phyloP scores from a whole-genome alignment of 2,329 filamentous ascomycete genomes.

The Diaporthe sp. region DNA sequence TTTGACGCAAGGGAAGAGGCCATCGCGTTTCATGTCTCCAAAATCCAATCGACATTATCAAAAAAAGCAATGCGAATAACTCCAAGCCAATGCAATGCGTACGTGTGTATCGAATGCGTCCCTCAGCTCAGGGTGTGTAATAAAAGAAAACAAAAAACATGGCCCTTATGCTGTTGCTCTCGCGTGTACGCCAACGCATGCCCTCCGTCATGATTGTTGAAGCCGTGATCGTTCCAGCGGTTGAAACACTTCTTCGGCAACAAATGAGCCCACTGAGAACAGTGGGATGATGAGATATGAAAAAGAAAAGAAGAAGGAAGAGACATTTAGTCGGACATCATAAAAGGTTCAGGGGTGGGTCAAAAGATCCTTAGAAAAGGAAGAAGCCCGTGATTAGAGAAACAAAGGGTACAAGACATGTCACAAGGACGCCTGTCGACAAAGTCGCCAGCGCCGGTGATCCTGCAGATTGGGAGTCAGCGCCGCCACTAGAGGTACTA shows the following conservation, averaged over 20 bases:
- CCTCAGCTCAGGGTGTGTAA: neutral
- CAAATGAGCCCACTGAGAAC: neutral
- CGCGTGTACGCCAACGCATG: slow-evolving; percentile 18
- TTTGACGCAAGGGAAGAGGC: neutral
- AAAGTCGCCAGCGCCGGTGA: slow-evolving; percentile 28
- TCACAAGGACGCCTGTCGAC: slow-evolving; percentile 25
- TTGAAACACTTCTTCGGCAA: neutral
- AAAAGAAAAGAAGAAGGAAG: neutral
- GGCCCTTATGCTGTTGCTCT: neutral
- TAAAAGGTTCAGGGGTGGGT: neutral
- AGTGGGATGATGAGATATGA: slow-evolving; percentile 9
- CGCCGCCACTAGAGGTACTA: slow-evolving; percentile 31
- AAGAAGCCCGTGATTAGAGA: slow-evolving; percentile 37
- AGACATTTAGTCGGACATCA: slow-evolving; percentile 1
- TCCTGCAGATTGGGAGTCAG: slow-evolving; percentile 39
- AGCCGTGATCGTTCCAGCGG: neutral
- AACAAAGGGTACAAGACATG: slow-evolving; percentile 35
- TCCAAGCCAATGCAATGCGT: slow-evolving; percentile 31
- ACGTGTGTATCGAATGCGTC: slow-evolving; percentile 26
- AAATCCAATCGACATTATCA: neutral
- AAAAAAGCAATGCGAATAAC: slow-evolving; percentile 3
- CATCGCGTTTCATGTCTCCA: neutral
- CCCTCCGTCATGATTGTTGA: slow-evolving; percentile 18
- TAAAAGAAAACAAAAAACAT: neutral
- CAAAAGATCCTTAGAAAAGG: slow-evolving; percentile 32